phyloP scores from a whole-genome alignment of 192 early-diverging fungal genomes.

The Mortierella claussenii region DNA sequence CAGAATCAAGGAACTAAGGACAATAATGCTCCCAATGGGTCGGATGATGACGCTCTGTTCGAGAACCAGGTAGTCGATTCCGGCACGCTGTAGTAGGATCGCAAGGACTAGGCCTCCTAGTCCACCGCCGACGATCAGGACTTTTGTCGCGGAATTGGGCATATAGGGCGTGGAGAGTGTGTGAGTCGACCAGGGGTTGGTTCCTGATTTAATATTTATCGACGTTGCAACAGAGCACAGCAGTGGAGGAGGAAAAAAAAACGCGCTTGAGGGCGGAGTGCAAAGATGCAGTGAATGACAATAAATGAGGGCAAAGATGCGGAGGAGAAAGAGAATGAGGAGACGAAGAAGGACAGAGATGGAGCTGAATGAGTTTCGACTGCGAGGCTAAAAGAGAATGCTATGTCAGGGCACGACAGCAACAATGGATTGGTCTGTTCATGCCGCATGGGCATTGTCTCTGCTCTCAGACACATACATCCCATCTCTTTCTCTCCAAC shows the following conservation, averaged over 20 bases:
- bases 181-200: no score
- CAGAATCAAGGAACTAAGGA: slow-evolving; percentile 19
- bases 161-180: not conserved
- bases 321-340: not conserved
- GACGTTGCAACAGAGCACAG: no score
- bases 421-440: no score
- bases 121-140: slow-evolving; percentile 18
- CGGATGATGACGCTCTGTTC: slow-evolving; percentile 34
- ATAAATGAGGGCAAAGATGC: not conserved
- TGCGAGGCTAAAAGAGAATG: no score
- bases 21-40: slow-evolving; percentile 17
- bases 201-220: no score
- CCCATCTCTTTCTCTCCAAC: no score
- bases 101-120: slow-evolving; percentile 22
- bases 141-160: no score
- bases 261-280: not conserved
- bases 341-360: not conserved
- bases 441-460: no score
- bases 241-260: not conserved
- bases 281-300: not conserved
- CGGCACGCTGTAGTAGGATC: slow-evolving; percentile 20
- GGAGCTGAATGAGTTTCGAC: not conserved
- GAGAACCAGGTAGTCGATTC: slow-evolving; percentile 16
- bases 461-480: no score
- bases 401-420: no score